These are phyloP conservation scores for Sordariomycetes sp. DNA, from an alignment of 2,329 filamentous ascomycete species.

Conservation along the genomic window DNA sequence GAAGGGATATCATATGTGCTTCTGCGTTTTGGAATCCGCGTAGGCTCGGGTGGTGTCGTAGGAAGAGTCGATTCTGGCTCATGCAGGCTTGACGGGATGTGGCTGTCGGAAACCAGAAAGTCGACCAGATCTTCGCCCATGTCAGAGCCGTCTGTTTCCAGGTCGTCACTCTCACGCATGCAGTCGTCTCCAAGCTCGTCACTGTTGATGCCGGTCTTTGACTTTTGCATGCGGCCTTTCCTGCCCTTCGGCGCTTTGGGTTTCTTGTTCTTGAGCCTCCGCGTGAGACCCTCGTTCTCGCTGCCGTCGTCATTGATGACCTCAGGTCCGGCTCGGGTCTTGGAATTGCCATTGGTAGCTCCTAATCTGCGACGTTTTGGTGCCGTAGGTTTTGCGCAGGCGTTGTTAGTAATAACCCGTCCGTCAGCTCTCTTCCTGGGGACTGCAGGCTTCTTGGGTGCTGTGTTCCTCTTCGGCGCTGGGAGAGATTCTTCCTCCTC, in stretches of 20 bases:
- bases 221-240: slow-evolving; percentile 9
- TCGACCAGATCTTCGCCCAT: slow-evolving; percentile 40
- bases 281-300: slow-evolving; percentile 5
- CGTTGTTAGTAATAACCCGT: too few relatives aligned
- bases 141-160: slow-evolving; percentile 37
- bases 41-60: slow-evolving; percentile 10
- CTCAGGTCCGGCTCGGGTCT: background rate
- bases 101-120: slow-evolving; percentile 47
- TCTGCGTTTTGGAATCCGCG: slow-evolving; percentile 9
- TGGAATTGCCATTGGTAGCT: too few relatives aligned
- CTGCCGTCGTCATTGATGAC: slow-evolving; percentile 9
- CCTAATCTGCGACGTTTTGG: too few relatives aligned
- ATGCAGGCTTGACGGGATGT: slow-evolving; percentile 24
- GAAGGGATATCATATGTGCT: too few relatives aligned
- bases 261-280: slow-evolving; percentile 4
- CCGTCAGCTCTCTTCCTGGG: background rate
- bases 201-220: slow-evolving; percentile 24
- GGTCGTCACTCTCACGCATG: slow-evolving; percentile 35
- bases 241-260: slow-evolving; percentile 10
- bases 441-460: background rate
- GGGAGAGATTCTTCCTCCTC: slow-evolving; percentile 4
- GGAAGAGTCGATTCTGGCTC: slow-evolving; percentile 18
- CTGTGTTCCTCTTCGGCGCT: background rate
- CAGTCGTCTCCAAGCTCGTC: slow-evolving; percentile 44
- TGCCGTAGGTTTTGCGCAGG: too few relatives aligned